Evolutionary conservation across 208 protist species (phyloP).

Genomic region (Crithidia acanthocephali): DNA sequence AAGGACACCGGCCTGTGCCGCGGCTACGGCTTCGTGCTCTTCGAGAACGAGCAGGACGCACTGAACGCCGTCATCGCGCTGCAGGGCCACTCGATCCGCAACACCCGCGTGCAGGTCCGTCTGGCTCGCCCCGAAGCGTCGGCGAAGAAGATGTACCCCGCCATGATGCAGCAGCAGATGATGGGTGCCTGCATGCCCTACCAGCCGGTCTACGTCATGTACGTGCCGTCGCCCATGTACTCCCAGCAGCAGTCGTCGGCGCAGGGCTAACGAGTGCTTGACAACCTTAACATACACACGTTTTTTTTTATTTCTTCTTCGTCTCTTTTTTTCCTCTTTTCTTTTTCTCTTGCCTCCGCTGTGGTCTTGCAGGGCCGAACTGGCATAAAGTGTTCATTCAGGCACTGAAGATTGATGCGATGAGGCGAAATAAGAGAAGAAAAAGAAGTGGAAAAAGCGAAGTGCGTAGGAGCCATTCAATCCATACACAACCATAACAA

Average conservation of each 20-base stretch:
- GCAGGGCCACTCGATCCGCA: conserved; percentile 58
- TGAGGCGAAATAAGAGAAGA: not conserved
- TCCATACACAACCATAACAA: conserved; percentile 15
- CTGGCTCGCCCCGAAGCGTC: conserved; percentile 78
- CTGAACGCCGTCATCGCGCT: conserved; percentile 69
- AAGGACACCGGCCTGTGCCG: conserved; percentile 69
- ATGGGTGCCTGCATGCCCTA: conserved; percentile 45
- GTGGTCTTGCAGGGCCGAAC: not conserved
- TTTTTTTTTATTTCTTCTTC: too few species aligned
- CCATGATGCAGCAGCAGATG: conserved; percentile 62
- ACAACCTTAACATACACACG: not conserved
- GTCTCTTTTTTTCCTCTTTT: not conserved
- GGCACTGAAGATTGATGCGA: not conserved
- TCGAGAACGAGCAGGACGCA: conserved; percentile 63
- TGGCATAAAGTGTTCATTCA: conserved; percentile 15
- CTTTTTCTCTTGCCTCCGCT: not conserved
- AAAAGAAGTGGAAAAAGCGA: not conserved
- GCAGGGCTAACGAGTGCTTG: conserved; percentile 24
- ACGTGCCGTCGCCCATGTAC: conserved; percentile 42
- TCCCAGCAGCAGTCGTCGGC: conserved; percentile 22
- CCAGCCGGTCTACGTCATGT: conserved; percentile 57
- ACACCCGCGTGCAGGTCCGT: conserved; percentile 84
- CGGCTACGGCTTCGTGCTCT: conserved; percentile 90
- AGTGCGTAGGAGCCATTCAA: not conserved
- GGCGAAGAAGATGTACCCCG: conserved; percentile 72